Base-by-base conservation (phyloP, 2,329 filamentous ascomycete genomes). In the Pestalotiopsis sp. region DNA sequence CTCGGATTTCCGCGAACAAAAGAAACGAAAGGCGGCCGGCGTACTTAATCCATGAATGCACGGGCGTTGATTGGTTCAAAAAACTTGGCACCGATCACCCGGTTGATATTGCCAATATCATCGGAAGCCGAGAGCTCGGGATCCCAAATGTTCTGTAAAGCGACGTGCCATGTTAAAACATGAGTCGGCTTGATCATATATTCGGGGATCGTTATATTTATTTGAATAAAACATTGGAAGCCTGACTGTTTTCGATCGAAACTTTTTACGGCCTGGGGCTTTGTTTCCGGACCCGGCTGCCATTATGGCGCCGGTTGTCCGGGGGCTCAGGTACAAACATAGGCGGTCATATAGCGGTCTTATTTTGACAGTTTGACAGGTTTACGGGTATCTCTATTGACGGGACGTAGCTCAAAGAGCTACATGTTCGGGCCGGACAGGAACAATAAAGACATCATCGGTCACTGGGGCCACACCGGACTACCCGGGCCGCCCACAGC, bases 131-230 rank as follows among this genome's bases (percentile, higher is more conserved):
- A 27, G 62, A 45, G 17, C 31, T 64, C 23, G 41, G 62, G 9
- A 27, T 36, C 38, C 60, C n/a, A 38, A 14, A 49, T 20, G 36
- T 49, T 36, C 2, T 52, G 62, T 31, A 27, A 23, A 39, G 62
- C 68, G n/a, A 69, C 12, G 13, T 63, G 36, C 14, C 67, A 49
- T 14, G 64, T 59, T 31, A 66, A 67, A 2, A 65, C 49, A 45
- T 68, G 39, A 9, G 38, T 60, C 23, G 68, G 23, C 36, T 59
- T 66, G 38, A 70, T 71, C 2, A 64, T 41, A 49, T 70, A 70
- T 64, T 71, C 70, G 13, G 64, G 66, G 59, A 71, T 68, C 13
- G 11, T 45, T 3, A 45, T 56, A 9, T 60, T 64, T n/a, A 20
- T 27, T 64, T 66, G 70, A n/a, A 63, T 56, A 36, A 31, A 71